phyloP scores from a whole-genome alignment of 2,329 filamentous ascomycete species.

The Aureobasidium zeae region DNA sequence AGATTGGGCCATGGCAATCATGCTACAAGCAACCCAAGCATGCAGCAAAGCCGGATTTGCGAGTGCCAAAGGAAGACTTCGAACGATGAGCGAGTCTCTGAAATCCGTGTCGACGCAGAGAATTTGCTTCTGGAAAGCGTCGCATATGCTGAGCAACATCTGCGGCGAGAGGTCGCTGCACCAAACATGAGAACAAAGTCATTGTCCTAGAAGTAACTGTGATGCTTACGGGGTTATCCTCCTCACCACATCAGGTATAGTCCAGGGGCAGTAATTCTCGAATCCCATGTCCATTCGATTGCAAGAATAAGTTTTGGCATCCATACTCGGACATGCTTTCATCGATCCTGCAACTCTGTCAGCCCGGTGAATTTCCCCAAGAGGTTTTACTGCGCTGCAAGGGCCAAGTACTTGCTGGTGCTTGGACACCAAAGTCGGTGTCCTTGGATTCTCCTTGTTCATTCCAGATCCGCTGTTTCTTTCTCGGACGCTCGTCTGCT shows the following conservation, averaged over 20 bases:
- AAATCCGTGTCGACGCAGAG: conserved; percentile 16
- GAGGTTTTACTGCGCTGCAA: too few relatives aligned
- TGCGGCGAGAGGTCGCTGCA: conserved; percentile 15
- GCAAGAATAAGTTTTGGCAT: too few relatives aligned
- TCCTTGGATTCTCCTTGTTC: background rate
- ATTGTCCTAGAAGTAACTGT: background rate
- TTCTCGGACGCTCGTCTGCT: background rate
- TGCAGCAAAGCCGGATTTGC: conserved; percentile 18
- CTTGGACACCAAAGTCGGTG: too few relatives aligned
- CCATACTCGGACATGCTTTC: too few relatives aligned
- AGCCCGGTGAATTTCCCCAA: too few relatives aligned
- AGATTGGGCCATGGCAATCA: conserved; percentile 12
- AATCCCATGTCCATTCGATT: background rate
- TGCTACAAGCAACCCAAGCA: conserved; percentile 19
- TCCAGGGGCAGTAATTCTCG: conserved; percentile 1
- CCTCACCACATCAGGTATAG: conserved; percentile 2
- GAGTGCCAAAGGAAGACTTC: conserved; percentile 16
- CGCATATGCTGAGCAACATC: conserved; percentile 12
- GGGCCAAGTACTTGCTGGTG: too few relatives aligned
- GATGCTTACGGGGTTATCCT: background rate
- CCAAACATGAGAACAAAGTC: background rate
- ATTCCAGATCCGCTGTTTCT: too few relatives aligned
- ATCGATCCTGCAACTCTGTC: too few relatives aligned
- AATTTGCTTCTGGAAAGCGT: conserved; percentile 17
- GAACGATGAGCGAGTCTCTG: conserved; percentile 16